Evolutionary conservation across 805 yeast species (phyloP).

Genomic region (Metschnikowia borealis): DNA sequence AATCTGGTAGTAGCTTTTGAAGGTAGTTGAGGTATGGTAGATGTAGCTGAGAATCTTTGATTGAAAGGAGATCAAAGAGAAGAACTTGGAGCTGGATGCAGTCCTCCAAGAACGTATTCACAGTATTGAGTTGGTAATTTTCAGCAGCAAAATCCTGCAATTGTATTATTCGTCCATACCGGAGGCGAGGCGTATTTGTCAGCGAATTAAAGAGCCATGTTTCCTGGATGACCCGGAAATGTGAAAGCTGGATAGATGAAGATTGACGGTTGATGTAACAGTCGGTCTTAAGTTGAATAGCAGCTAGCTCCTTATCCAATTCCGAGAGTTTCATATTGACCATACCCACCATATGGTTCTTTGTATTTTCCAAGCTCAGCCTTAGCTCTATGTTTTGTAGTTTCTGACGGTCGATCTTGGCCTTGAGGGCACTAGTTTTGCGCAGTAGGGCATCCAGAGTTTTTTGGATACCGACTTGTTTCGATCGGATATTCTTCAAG

Average conservation of each 20-base stretch:
- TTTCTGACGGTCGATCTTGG: conserved; percentile 1
- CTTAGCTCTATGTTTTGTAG: neutral
- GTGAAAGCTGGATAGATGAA: conserved; percentile 19
- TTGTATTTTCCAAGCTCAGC: neutral
- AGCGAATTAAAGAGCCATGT: conserved; percentile 7
- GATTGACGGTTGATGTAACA: conserved; percentile 25
- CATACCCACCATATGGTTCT: conserved; percentile 1
- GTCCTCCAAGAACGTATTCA: conserved; percentile 25
- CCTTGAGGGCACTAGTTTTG: conserved; percentile 1
- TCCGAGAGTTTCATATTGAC: conserved; percentile 7
- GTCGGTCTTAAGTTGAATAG: conserved; percentile 12
- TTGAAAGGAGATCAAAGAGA: conserved; percentile 14
- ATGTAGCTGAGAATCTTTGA: conserved; percentile 6
- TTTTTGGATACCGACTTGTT: conserved; percentile 12
- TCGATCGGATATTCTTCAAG: conserved; percentile 12
- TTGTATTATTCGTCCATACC: neutral
- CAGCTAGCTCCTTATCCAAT: conserved; percentile 5
- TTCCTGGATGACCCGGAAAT: conserved; percentile 27
- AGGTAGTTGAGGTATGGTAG: conserved; percentile 21
- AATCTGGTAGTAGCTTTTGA: conserved; percentile 20
- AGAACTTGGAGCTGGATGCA: conserved; percentile 17
- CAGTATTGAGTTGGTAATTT: conserved; percentile 19
- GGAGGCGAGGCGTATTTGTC: neutral
- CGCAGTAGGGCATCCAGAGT: neutral
- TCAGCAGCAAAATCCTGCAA: neutral